Conservation (phyloP, 257 asterid species). For the Solanum pennellii region DNA sequence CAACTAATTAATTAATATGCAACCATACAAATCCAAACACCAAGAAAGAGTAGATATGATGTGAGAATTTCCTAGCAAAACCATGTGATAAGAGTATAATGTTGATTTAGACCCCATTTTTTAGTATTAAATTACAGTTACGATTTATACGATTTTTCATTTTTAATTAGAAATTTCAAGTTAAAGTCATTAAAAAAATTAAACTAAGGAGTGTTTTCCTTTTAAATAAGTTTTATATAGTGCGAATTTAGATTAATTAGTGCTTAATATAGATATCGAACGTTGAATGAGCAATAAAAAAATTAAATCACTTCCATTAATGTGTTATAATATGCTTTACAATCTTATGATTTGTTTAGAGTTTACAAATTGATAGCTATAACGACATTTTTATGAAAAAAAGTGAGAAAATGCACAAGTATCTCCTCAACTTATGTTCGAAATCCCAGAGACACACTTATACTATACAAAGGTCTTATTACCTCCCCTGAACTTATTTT, state of each 20-base stretch:
- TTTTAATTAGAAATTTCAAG: too few species aligned
- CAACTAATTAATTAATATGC: not conserved
- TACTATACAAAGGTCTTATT: too few species aligned
- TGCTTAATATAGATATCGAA: not conserved
- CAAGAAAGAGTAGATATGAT: not conserved
- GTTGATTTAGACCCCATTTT: slow-evolving; percentile 7
- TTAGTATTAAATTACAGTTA: not conserved
- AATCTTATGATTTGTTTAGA: not conserved
- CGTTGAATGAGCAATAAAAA: not conserved
- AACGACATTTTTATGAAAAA: not conserved
- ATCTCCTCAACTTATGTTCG: too few species aligned
- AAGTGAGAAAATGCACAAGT: too few species aligned
- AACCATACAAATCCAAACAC: not conserved
- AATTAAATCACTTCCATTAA: not conserved
- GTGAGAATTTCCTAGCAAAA: not conserved
- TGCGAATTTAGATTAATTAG: not conserved
- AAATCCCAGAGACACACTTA: too few species aligned
- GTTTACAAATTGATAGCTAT: not conserved
- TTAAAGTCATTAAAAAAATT: too few species aligned
- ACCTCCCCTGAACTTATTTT: too few species aligned
- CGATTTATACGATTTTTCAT: too few species aligned
- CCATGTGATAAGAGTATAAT: slow-evolving; percentile 14
- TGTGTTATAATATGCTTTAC: not conserved
- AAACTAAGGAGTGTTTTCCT: too few species aligned
- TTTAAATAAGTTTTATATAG: not conserved